Evolutionary conservation across 2,329 filamentous ascomycete genomes (phyloP).

Genomic region (Tricladium varicosporioides): DNA sequence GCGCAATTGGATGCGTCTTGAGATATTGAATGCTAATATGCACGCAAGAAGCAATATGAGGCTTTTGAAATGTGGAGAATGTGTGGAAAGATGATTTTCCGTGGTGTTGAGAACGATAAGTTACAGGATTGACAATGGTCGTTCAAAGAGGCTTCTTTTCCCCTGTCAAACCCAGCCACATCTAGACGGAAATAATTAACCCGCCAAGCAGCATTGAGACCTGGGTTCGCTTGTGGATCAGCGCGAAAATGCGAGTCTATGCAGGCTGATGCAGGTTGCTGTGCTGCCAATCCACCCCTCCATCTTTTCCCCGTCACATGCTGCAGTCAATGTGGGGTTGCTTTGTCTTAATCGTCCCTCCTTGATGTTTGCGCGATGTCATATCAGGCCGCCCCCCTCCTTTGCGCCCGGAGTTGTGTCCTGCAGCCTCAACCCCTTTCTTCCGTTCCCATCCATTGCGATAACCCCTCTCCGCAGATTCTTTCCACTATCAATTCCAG

Average conservation of each 20-base stretch:
- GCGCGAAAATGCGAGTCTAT: background rate
- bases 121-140: background rate
- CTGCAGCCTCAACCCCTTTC: background rate
- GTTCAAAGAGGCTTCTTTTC: background rate
- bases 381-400: background rate
- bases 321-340: background rate
- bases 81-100: background rate
- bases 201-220: background rate
- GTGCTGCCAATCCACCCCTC: background rate
- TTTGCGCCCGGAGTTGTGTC: background rate
- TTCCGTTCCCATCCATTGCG: background rate
- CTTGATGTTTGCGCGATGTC: conserved; percentile 8
- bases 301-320: background rate
- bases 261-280: background rate
- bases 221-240: no score
- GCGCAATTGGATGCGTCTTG: no score
- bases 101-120: background rate
- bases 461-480: background rate
- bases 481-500: background rate
- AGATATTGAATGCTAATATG: background rate
- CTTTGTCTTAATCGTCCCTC: background rate
- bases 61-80: background rate
- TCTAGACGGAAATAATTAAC: background rate
- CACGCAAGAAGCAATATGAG: background rate
- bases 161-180: background rate